A percentile compares a stretch with the other conserved stretches of the same genome.
These are phyloP conservation scores for Lactarius tabidus DNA, from an alignment of 768 basidiomycete genomes.

Conservation along the genomic window DNA sequence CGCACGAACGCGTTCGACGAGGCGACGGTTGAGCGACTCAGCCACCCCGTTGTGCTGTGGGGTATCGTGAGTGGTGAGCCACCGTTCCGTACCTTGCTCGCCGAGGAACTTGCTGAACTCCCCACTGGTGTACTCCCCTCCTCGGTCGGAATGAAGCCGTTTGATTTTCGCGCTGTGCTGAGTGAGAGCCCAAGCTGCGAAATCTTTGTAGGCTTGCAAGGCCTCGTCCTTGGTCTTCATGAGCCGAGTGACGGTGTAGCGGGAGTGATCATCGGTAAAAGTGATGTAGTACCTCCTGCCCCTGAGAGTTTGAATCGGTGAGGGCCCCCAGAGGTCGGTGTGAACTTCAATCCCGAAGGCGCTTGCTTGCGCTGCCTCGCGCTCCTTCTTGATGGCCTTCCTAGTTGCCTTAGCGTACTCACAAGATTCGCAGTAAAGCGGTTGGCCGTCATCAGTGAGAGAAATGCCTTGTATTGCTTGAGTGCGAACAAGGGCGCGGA, in stretches of 20 bases:
- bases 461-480: not conserved
- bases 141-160: not conserved
- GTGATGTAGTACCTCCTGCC: too few relatives aligned
- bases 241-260: too few relatives aligned
- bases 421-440: not conserved
- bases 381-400: not conserved
- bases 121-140: too few relatives aligned
- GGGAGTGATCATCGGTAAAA: too few relatives aligned
- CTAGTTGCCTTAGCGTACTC: too few relatives aligned
- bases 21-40: not conserved
- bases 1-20: not conserved
- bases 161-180: not conserved
- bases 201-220: not conserved
- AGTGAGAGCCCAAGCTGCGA: not conserved
- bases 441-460: not conserved
- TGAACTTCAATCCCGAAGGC: not conserved
- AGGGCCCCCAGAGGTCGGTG: too few relatives aligned
- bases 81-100: not conserved
- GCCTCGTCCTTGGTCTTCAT: not conserved
- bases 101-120: too few relatives aligned
- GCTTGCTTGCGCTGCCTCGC: not conserved
- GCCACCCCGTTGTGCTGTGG: slow-evolving; percentile 10
- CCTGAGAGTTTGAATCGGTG: too few relatives aligned
- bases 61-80: not conserved
- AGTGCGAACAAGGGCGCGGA: not conserved